Base-by-base conservation (phyloP, 2,329 filamentous ascomycete species). In the Fusarium buharicum region DNA sequence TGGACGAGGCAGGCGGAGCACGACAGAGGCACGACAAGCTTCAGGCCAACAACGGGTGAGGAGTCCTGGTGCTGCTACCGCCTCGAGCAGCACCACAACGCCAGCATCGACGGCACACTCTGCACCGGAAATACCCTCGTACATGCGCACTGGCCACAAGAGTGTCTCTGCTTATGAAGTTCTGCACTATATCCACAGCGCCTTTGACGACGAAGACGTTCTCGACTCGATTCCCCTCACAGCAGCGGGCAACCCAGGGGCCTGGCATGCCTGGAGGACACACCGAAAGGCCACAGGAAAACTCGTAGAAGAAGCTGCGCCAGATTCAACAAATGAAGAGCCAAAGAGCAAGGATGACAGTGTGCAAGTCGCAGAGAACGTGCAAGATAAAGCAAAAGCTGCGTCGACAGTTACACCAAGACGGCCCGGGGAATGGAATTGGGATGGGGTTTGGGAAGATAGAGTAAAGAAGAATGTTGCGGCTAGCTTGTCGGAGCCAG, bases 381-480 rank as follows among this genome's bases (percentile, higher is more conserved):
- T 53, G 37, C 70, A 57, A 5, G 52, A 63, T 13, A 43, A 53
- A 7, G 18, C 63, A 1, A 67, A 59, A 22, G 27, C 34, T 36
- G 39, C 41, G 12, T 38, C 55, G 10, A 16, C 54, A 11, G 48
- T 36, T 18, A 37, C 63, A 0, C 44, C 63, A 7, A 59, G 65
- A 31, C 54, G 54, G 27, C 92, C 92, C 0, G 91, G 90, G 7
- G 90, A 96, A 69, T 98, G 94, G 94, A 96, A 96, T 72, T 98
- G 94, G 94, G 92, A 97, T 70, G 93, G 94, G 0, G 94, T 98
- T 0, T 99, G 94, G 94, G 91, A 96, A 73, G 90, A 93, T 64
- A 85, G 94, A 50, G 93, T 97, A 1, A 89, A 86, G 75, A 91
- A 90, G 74, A 90, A 90, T 16, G 86, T 97, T 38, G 85, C 89